Conservation (phyloP, 2,329 filamentous ascomycete species). For the Fusarium austroafricanum region DNA sequence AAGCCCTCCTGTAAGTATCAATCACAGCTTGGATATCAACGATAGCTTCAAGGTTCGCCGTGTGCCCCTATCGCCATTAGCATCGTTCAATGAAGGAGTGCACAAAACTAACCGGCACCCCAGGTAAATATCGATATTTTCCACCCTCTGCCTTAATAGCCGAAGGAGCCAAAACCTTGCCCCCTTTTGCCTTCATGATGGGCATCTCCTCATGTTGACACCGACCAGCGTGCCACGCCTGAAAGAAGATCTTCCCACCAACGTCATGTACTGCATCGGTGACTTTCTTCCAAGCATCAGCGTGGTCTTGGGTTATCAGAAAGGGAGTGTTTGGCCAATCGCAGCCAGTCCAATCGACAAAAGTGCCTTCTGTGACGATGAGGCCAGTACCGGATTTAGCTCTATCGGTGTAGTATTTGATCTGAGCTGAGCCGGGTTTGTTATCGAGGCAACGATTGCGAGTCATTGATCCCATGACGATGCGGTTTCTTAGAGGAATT, state of each 20-base stretch:
- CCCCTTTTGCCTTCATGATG: background rate
- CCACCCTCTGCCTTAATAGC: background rate
- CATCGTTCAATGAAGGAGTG: rapidly evolving
- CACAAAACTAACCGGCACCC: background rate
- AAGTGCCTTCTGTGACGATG: slow-evolving; percentile 6
- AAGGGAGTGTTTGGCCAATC: slow-evolving; percentile 5
- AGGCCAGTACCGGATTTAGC: slow-evolving; percentile 4
- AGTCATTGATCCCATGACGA: slow-evolving; percentile 30
- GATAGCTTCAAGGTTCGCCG: background rate
- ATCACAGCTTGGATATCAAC: background rate
- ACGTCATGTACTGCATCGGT: background rate
- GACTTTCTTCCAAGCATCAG: background rate
- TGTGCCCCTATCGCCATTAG: slow-evolving; percentile 1
- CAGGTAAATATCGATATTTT: slow-evolving; percentile 7
- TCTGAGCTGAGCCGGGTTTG: background rate
- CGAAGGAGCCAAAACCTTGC: slow-evolving; percentile 7
- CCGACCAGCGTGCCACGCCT: slow-evolving; percentile 20
- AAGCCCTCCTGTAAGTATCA: background rate
- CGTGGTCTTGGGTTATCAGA: background rate
- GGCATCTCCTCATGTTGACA: slow-evolving; percentile 18
- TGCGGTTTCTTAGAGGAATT: slow-evolving; percentile 8
- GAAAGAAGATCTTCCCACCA: slow-evolving; percentile 11
- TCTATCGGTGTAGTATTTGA: slow-evolving; percentile 16
- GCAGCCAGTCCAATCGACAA: slow-evolving; percentile 7
- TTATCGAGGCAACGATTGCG: slow-evolving; percentile 14